phyloP scores from a whole-genome alignment of 1,284 basidiomycete species.

The Phylloboletellus chloephorus region DNA sequence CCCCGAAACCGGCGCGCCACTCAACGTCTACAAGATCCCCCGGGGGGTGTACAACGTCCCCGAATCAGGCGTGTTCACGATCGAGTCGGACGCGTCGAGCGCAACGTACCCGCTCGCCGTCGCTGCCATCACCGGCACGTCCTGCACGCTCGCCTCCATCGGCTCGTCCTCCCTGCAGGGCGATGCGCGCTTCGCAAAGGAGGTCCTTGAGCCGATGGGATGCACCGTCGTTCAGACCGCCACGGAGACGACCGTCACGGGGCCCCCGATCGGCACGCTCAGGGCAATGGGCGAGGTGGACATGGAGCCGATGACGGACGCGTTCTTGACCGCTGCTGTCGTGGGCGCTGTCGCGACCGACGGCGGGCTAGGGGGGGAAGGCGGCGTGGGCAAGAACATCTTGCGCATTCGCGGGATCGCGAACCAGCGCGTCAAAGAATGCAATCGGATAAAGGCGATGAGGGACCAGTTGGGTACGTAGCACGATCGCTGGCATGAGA shows the following conservation, averaged over 20 bases:
- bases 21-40: constrained; percentile 88
- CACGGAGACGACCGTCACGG: constrained; percentile 88
- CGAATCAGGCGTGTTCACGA: constrained; percentile 60
- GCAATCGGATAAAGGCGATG: constrained; percentile 96
- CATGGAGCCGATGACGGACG: constrained; percentile 99
- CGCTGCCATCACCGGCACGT: constrained; percentile 93
- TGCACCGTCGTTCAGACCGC: constrained; percentile 86
- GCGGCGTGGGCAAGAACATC: constrained; percentile 34
- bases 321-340: constrained; percentile 92
- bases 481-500: too few relatives aligned
- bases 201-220: constrained; percentile 93
- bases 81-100: constrained; percentile 94
- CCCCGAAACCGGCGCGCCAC: constrained; percentile 51
- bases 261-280: constrained; percentile 82
- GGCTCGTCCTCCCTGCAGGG: constrained; percentile 91
- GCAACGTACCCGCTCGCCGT: constrained; percentile 97
- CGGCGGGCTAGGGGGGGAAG: constrained; percentile 31
- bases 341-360: constrained; percentile 79
- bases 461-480: constrained; percentile 81
- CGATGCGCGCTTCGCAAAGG: constrained; percentile 91
- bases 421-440: constrained; percentile 98
- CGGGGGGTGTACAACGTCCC: constrained; percentile 79
- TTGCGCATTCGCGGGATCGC: constrained; percentile 94
- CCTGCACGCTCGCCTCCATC: constrained; percentile 91
- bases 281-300: constrained; percentile 66